Conservation (phyloP, 2,329 filamentous ascomycete species). For the Exophiala viscosa region DNA sequence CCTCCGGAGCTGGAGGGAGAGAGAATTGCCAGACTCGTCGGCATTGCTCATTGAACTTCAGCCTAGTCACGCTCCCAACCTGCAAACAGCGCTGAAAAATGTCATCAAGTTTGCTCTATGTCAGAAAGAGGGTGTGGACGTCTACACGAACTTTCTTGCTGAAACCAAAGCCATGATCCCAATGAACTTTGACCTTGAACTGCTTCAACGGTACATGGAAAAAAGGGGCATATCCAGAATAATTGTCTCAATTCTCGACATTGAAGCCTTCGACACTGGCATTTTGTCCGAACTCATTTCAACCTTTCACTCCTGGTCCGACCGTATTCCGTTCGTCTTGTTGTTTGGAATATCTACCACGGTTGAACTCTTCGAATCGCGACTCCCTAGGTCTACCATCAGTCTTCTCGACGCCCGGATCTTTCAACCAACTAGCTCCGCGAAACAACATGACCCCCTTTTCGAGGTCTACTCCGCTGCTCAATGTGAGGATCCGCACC, state of each 20-base stretch:
- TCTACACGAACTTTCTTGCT: constrained; percentile 38
- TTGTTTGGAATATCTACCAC: constrained; percentile 62
- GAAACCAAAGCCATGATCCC: constrained; percentile 40
- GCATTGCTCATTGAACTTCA: constrained; percentile 39
- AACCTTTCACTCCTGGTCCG: constrained; percentile 54
- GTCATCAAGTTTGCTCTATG: constrained; percentile 43
- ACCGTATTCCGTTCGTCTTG: constrained; percentile 58
- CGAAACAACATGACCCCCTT: constrained; percentile 33
- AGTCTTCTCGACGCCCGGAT: constrained; percentile 51
- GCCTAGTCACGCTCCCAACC: constrained; percentile 43
- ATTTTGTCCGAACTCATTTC: constrained; percentile 45
- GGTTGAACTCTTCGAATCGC: constrained; percentile 57
- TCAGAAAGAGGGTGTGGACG: constrained; percentile 37
- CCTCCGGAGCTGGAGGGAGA: constrained; percentile 6
- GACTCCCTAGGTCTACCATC: constrained; percentile 52
- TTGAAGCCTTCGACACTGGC: constrained; percentile 45
- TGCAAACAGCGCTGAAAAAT: constrained; percentile 46
- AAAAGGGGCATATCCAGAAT: constrained; percentile 37
- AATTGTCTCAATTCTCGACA: constrained; percentile 44
- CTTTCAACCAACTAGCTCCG: constrained; percentile 44
- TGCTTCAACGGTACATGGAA: constrained; percentile 42
- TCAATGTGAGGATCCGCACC: constrained; percentile 42
- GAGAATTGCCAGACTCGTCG: not conserved
- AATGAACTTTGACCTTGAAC: constrained; percentile 45
- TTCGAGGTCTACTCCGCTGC: constrained; percentile 37